These are phyloP conservation scores for Arachis hypogaea DNA, from an alignment of 306 rosid genomes.

Conservation along the genomic window DNA sequence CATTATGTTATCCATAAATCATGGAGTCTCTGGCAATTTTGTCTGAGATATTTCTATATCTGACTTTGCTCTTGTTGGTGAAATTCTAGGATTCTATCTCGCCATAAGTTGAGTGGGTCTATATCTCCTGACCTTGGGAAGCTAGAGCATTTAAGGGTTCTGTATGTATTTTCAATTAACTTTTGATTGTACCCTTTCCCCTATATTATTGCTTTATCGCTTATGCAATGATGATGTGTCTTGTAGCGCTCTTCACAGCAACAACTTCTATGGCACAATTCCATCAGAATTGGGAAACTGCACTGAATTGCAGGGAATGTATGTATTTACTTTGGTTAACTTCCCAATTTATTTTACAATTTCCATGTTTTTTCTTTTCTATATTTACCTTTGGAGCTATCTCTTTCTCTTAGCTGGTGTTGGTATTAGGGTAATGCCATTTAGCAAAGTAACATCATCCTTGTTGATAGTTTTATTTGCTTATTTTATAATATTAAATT, in stretches of 20 bases:
- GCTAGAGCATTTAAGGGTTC: constrained; percentile 74
- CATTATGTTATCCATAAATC: constrained; percentile 12
- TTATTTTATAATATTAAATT: no score
- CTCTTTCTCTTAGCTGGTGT: constrained; percentile 21
- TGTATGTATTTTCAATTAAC: constrained; percentile 60
- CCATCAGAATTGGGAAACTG: constrained; percentile 97
- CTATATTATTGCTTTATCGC: constrained; percentile 17
- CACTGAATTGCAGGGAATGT: constrained; percentile 76
- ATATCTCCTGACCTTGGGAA: constrained; percentile 87
- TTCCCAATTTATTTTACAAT: constrained; percentile 9
- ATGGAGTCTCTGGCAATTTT: constrained; percentile 28
- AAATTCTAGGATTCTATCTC: constrained; percentile 69
- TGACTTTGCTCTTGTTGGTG: constrained; percentile 46
- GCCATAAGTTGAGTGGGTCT: constrained; percentile 78
- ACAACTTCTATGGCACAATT: constrained; percentile 82
- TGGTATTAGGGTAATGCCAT: constrained; percentile 17
- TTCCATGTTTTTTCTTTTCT: constrained; percentile 18
- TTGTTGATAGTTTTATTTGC: no score
- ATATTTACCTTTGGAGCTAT: constrained; percentile 27
- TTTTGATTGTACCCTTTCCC: constrained; percentile 23
- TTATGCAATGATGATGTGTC: constrained; percentile 43
- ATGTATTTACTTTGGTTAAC: constrained; percentile 45
- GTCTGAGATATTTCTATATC: constrained; percentile 26
- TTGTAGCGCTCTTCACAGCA: constrained; percentile 77
- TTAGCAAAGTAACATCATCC: neutral